Conservation (phyloP, 2,329 filamentous ascomycete genomes). For the Epichloe gansuensis region DNA sequence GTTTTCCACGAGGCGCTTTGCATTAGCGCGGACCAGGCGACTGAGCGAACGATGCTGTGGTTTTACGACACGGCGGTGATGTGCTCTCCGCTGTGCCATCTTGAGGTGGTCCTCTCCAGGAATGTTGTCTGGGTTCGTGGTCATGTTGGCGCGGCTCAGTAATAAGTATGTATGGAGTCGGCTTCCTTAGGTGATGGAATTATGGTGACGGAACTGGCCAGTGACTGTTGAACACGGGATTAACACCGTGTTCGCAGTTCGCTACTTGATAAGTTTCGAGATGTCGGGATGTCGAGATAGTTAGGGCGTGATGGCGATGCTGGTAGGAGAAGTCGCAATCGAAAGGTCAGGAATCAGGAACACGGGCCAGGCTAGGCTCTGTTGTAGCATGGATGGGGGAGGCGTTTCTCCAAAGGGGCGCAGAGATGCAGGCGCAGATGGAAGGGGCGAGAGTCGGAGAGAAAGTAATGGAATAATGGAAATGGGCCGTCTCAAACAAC, state of each 20-base stretch:
- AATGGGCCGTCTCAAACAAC: background rate
- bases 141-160: background rate
- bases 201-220: background rate
- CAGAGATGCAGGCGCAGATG: background rate
- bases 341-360: too few species aligned
- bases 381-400: background rate
- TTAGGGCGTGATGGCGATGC: background rate
- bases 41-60: slow-evolving; percentile 3
- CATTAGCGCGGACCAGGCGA: slow-evolving; percentile 20
- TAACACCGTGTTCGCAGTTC: background rate
- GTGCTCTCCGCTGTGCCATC: background rate
- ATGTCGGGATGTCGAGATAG: background rate
- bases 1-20: slow-evolving; percentile 17
- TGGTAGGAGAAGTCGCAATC: background rate
- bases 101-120: background rate
- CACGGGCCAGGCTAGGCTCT: background rate
- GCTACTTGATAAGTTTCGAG: too few species aligned
- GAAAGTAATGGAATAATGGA: background rate
- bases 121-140: background rate
- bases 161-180: background rate
- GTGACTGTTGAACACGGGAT: too few species aligned
- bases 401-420: background rate
- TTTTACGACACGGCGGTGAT: slow-evolving; percentile 2
- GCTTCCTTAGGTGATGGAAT: background rate
- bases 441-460: background rate